A percentile compares a stretch with the other conserved stretches of the same genome.
Evolutionary conservation across 306 rosid species (phyloP).

Genomic region (Argentina anserina): DNA sequence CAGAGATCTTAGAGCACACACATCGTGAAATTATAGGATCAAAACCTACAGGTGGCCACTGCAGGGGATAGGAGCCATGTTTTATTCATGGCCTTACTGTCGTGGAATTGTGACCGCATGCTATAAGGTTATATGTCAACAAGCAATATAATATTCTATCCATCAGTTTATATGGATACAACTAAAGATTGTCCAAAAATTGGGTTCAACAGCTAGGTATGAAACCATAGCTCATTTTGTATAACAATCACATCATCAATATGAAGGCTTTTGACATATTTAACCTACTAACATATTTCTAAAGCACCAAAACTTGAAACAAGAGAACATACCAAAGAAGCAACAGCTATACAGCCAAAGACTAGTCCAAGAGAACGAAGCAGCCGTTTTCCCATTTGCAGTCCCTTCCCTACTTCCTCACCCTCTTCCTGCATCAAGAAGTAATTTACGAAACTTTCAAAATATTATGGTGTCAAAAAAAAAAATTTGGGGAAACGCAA

Average conservation of each 20-base stretch:
- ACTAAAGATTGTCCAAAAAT: neutral
- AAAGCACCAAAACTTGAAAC: constrained; percentile 27
- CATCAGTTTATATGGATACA: neutral
- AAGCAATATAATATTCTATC: neutral
- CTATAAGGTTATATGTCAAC: neutral
- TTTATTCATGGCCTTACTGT: neutral
- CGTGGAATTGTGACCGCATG: neutral
- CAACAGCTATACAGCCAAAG: constrained; percentile 82
- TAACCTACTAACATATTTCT: constrained; percentile 8
- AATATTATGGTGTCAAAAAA: constrained; percentile 17
- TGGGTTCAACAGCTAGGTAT: neutral
- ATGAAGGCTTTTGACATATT: neutral
- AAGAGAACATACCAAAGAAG: constrained; percentile 68
- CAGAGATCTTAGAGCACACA: neutral
- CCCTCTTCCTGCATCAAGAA: constrained; percentile 79
- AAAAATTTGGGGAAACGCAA: neutral
- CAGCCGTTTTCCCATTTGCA: constrained; percentile 92
- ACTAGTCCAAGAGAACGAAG: constrained; percentile 80
- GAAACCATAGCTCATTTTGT: neutral
- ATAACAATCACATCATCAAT: too few relatives aligned
- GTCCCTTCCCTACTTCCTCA: constrained; percentile 77
- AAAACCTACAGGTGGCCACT: neutral
- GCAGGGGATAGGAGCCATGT: neutral
- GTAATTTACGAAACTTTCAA: constrained; percentile 25
- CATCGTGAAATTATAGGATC: neutral